Evolutionary conservation across 768 basidiomycete genomes (phyloP).

Genomic region (Amanita pseudoporphyria): DNA sequence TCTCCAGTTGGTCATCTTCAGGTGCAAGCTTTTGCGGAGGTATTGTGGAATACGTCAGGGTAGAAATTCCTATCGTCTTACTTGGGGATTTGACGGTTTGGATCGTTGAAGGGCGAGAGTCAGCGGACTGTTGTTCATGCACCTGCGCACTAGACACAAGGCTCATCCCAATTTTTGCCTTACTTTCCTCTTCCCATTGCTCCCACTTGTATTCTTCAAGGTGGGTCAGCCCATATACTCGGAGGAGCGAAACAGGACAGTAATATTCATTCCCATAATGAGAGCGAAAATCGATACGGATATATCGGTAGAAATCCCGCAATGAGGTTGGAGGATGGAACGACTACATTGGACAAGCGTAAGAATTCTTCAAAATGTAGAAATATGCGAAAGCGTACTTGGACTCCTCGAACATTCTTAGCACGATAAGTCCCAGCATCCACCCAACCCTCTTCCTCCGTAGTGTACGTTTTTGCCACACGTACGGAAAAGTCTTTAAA

Average conservation of each 20-base stretch:
- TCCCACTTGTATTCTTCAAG: constrained; percentile 96
- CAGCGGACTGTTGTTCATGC: neutral
- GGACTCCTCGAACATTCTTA: constrained; percentile 87
- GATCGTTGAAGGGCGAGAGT: neutral
- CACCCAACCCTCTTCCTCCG: constrained; percentile 54
- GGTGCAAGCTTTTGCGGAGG: neutral
- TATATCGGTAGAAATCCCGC: constrained; percentile 84
- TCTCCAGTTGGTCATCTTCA: neutral
- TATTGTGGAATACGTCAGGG: neutral
- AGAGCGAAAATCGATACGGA: constrained; percentile 88
- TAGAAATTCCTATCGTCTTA: neutral
- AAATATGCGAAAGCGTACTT: constrained; percentile 40
- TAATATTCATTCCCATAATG: constrained; percentile 95
- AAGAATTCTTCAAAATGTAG: neutral
- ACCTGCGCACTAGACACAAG: neutral
- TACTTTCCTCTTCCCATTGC: constrained; percentile 66
- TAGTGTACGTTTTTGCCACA: constrained; percentile 73
- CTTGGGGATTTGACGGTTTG: neutral
- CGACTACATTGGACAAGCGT: constrained; percentile 30
- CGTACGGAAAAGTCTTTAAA: constrained; percentile 88
- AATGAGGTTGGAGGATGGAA: constrained; percentile 70
- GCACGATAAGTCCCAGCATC: constrained; percentile 70
- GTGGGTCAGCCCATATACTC: constrained; percentile 93
- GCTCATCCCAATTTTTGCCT: constrained; percentile 22
- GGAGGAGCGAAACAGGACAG: constrained; percentile 86